Evolutionary conservation across 441 rosid genomes (phyloP).

Genomic region (Lepidium campestre): DNA sequence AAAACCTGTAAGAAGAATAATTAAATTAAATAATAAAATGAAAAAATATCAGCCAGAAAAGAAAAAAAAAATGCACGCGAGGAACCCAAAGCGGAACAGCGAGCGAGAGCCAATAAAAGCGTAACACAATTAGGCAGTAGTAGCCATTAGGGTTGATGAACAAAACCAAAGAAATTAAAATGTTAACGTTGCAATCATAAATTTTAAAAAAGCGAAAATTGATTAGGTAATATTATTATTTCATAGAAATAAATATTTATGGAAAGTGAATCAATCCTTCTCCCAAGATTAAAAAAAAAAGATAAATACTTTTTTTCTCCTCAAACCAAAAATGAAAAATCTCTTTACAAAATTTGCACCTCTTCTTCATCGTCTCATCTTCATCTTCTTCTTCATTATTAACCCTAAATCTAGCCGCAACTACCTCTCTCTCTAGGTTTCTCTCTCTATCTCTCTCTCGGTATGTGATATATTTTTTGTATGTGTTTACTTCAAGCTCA

Average conservation of each 20-base stretch:
- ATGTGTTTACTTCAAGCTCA: neutral
- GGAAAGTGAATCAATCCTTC: slow-evolving; percentile 10
- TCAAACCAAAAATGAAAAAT: neutral
- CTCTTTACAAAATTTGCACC: slow-evolving; percentile 18
- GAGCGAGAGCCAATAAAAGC: slow-evolving; percentile 6
- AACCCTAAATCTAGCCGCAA: slow-evolving; percentile 30
- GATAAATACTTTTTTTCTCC: neutral
- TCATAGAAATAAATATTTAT: neutral
- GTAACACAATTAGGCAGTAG: neutral
- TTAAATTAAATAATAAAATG: neutral
- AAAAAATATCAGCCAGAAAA: neutral
- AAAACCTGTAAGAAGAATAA: too few species aligned
- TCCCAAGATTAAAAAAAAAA: neutral
- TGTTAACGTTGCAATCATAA: slow-evolving; percentile 16
- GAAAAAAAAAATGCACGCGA: slow-evolving; percentile 1
- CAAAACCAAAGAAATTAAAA: neutral
- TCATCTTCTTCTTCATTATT: slow-evolving; percentile 18
- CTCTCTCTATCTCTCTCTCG: neutral
- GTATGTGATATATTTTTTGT: neutral
- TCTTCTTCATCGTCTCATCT: slow-evolving; percentile 23
- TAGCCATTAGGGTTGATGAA: neutral
- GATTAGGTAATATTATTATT: neutral
- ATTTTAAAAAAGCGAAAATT: neutral
- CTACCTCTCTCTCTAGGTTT: slow-evolving; percentile 11
- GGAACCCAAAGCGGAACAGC: slow-evolving; percentile 9